Conservation (phyloP, 352 stramenopile species). For the Phytophthora podocarpi region DNA sequence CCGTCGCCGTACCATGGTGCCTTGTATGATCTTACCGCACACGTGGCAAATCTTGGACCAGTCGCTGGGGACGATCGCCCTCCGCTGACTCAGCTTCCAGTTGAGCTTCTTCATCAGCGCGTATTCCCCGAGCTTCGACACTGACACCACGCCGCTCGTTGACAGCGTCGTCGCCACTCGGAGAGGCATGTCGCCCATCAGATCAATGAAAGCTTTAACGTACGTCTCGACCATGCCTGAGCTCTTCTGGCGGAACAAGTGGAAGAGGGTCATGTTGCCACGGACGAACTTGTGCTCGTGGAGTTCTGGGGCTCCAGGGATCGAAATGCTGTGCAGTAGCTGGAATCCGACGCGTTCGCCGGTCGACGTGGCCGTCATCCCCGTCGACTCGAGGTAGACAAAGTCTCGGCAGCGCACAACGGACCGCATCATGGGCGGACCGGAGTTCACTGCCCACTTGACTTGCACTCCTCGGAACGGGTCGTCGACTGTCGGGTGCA, state of each 20-base stretch:
- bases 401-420: slow-evolving; percentile 61
- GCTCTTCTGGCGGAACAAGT: slow-evolving; percentile 53
- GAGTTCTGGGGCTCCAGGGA: slow-evolving; percentile 33
- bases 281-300: slow-evolving; percentile 51
- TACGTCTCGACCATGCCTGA: slow-evolving; percentile 44
- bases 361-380: slow-evolving; percentile 40
- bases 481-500: slow-evolving; percentile 36
- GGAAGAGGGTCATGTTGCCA: slow-evolving; percentile 55
- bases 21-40: slow-evolving; percentile 26
- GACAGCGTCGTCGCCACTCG: slow-evolving; percentile 32
- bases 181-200: slow-evolving; percentile 44
- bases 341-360: slow-evolving; percentile 53
- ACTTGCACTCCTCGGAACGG: slow-evolving; percentile 52
- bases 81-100: slow-evolving; percentile 28
- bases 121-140: slow-evolving; percentile 41
- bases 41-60: slow-evolving; percentile 19
- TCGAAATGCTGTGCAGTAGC: slow-evolving; percentile 38
- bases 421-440: slow-evolving; percentile 44
- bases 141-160: slow-evolving; percentile 36
- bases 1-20: slow-evolving; percentile 23
- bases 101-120: slow-evolving; percentile 43
- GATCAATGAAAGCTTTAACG: slow-evolving; percentile 43
- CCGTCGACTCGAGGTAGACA: slow-evolving; percentile 59
- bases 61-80: slow-evolving; percentile 1
- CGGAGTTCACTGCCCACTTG: slow-evolving; percentile 62